Conservation (phyloP, 164 flowering plant genomes). For the Dillenia suffruticosa region DNA sequence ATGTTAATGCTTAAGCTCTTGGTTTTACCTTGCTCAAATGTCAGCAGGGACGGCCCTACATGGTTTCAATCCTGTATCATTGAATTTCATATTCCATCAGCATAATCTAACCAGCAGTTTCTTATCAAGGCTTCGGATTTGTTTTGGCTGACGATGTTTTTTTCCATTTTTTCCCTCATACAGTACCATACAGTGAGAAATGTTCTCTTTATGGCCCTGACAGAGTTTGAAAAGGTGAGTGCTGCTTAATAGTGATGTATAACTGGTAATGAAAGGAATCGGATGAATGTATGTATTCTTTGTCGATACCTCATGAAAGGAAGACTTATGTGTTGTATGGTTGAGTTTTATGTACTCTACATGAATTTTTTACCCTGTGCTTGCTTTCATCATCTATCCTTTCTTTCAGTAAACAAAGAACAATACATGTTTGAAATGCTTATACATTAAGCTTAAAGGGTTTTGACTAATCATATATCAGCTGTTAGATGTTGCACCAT, state of each 20-base stretch:
- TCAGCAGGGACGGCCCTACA: too few relatives aligned
- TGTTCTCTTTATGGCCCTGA: constrained; percentile 75
- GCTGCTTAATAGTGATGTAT: constrained; percentile 4
- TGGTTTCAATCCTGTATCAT: too few relatives aligned
- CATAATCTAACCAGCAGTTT: too few relatives aligned
- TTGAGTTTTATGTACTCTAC: not conserved
- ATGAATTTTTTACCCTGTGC: not conserved
- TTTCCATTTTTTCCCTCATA: constrained; percentile 4
- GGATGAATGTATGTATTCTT: not conserved
- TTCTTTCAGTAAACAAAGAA: not conserved
- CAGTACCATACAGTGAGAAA: constrained; percentile 83
- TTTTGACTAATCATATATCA: too few relatives aligned
- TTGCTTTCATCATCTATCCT: not conserved
- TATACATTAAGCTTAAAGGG: too few relatives aligned
- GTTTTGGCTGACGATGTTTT: too few relatives aligned
- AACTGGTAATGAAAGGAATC: not conserved
- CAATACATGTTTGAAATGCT: too few relatives aligned
- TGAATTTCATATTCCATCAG: too few relatives aligned
- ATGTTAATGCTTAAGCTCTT: too few relatives aligned
- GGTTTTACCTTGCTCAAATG: too few relatives aligned
- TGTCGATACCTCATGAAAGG: not conserved
- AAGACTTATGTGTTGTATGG: not conserved
- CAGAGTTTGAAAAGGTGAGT: constrained; percentile 72
- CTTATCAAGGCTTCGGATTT: too few relatives aligned
- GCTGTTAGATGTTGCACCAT: too few relatives aligned